Base-by-base conservation (phyloP, 257 asterid genomes). In the Handroanthus guayacan region DNA sequence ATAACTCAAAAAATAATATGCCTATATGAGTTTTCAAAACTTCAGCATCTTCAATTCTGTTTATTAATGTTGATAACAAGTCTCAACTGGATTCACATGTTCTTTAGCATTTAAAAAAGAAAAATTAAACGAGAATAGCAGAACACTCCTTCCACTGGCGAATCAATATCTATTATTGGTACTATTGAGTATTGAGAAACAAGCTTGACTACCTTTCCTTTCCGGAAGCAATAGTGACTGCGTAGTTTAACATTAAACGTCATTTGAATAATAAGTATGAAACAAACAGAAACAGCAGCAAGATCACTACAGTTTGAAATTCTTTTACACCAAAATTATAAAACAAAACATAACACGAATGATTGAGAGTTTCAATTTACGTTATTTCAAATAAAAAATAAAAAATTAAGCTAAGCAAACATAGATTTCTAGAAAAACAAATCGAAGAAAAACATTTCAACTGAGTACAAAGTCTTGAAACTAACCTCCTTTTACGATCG, bases 401-500 rank as follows among this genome's bases (percentile, higher is more conserved):
- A 25, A 67, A 60, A 14, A 37, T 70, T 65, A 56, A 80, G 81
- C 75, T 36, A 37, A 47, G 74, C 20, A 55, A 47, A 70, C 60
- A 16, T 9, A 66, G 36, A 55, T 31, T 56, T 43, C 44, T 8
- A 41, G 39, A 25, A 48, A 25, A n/a, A 11, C 20, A 8, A 45
- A 44, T 74, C 47, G 57, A 81, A 51, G 20, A 20, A 62, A 74
- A 16, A 31, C 34, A 0, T 41, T 1, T 57, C 36, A 44, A 31
- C 48, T 6, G 37, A 78, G 20, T 12, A 74, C 44, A 17, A 41
- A 68, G 14, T 8, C 55, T 12, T 55, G 16, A 71, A 25, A 36
- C 31, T 75, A 66, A 92, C 99, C 99, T 91, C 78, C 74, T 88
- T 72, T 83, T 92, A 66, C 97, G 96, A 66, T 90, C 90, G 80